Base-by-base conservation (phyloP, 2,329 filamentous ascomycete species). In the Fonsecaea erecta region DNA sequence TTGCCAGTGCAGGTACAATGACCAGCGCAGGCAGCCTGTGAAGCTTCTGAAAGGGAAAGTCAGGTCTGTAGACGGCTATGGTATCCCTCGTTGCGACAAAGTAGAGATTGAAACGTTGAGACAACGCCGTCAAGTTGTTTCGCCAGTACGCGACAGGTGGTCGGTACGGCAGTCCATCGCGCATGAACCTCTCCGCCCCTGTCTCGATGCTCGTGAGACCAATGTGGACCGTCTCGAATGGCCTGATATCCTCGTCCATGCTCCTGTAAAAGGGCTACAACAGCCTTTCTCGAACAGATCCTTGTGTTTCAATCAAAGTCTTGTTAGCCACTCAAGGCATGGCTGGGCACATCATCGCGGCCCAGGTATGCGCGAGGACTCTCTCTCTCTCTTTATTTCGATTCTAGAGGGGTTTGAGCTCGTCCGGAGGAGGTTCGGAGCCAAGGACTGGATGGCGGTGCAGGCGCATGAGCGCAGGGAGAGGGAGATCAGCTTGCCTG, bases 51-150 rank as follows among this genome's bases (percentile, higher is more conserved):
- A 73, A 76, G 5, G 77, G 74, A 37, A 78, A 78, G 9, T 73
- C 71, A 1, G 81, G 81, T 55, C 77, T 73, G 74, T 79, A 83
- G 56, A 82, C 79, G 65, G 80, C 76, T 30, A 83, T 77, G 28
- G 78, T 70, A 58, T 77, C 70, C 16, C 68, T 65, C 51, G 75
- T 76, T 14, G 80, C 81, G 58, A 79, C 75, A 65, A 83, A 83
- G 14, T 82, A 75, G 9, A 83, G 69, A 65, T 83, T 83, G 16
- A 75, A 76, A 51, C 78, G 75, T 60, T 83, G 81, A 12, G 81
- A 83, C 14, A 81, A 71, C 9, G 80, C 80, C 48, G 77, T 78
- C 80, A 82, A 65, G 64, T 82, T 82, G 65, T 77, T 79, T 57
- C 80, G 75, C 79, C 79, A 82, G 60, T 73, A 68, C 26, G 77